These are phyloP conservation scores for Kodamaea neixiangensis DNA, from an alignment of 805 yeast species.

Conservation along the genomic window DNA sequence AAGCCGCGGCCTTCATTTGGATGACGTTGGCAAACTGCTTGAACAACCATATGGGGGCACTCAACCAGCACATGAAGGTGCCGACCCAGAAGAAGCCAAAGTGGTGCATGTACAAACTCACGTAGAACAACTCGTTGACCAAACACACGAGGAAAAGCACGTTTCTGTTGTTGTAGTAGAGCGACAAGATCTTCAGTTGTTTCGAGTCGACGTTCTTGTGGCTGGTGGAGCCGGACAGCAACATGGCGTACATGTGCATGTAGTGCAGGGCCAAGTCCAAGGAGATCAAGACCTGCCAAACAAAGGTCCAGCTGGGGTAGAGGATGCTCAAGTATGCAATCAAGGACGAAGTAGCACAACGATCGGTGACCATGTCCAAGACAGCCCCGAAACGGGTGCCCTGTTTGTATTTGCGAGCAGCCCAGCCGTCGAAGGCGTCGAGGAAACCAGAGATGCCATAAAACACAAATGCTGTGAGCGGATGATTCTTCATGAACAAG, in stretches of 20 bases:
- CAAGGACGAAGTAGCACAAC: constrained; percentile 95
- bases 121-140: constrained; percentile 89
- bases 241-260: constrained; percentile 97
- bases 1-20: constrained; percentile 85
- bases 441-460: constrained; percentile 87
- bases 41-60: constrained; percentile 86
- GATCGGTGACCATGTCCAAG: constrained; percentile 96
- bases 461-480: constrained; percentile 69
- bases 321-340: constrained; percentile 81
- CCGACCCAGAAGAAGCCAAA: constrained; percentile 66
- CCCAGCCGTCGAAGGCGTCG: constrained; percentile 96
- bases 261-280: constrained; percentile 91
- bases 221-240: constrained; percentile 72
- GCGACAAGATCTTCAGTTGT: constrained; percentile 68
- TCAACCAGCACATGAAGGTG: constrained; percentile 54
- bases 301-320: constrained; percentile 67
- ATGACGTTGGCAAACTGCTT: constrained; percentile 89
- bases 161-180: constrained; percentile 83
- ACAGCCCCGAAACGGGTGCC: constrained; percentile 95
- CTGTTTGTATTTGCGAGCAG: constrained; percentile 87
- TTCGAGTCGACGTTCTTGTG: constrained; percentile 82
- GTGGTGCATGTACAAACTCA: constrained; percentile 79
- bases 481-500: constrained; percentile 80
- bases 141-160: constrained; percentile 90
- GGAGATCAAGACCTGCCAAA: constrained; percentile 83